Evolutionary conservation across 2,329 filamentous ascomycete genomes (phyloP), one percentile per base, ranked within the genome.

Genomic region (Dothideomycetes sp.): DNA sequence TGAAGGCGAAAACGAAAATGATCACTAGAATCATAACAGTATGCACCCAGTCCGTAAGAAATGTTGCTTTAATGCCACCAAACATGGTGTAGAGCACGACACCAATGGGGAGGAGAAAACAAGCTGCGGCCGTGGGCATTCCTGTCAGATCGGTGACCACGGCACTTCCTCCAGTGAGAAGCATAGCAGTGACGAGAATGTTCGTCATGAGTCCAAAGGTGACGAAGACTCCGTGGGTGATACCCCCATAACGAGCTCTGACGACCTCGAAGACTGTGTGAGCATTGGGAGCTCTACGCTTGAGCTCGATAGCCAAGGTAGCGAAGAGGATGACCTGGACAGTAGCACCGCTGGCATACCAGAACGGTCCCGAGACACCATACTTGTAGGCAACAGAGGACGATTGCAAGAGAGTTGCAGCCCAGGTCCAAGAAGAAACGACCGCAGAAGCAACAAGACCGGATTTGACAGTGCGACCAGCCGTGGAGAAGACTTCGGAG

Each of bases 351-450:
- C 30, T 83, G 10, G 79, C 83, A 54, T 75, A 75, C 65, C 68
- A 79, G 57, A 81, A 81, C 1, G 77, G 75, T 1, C 77, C 78
- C 2, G 72, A 77, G 34, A 81, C 72, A 36, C 77, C 77, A 55
- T 58, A 58, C 7, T 76, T 69, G 59, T 94, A 94, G 45, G 84
- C 84, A 14, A 94, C 82, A n/a, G 79, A 75, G 1, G 83, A 80
- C 2, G 77, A 83, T 54, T 91, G 84, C 2, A 91, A 69, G 5
- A 44, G 67, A 0, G 84, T 91, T 16, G 84, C 86, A 1, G 85
- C 86, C 86, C 86, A 94, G 0, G 87, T 94, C 87, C 88, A 94
- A 4, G 81, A 87, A 12, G 82, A 88, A 3, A 94, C 85, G n/a
- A 94, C 87, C 12, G 86, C 87, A 4, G 84, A 84, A 9, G 84